Percentiles rank a stretch among this genome's conserved stretches.
These are phyloP conservation scores for Phytophthora rubi DNA, from an alignment of 352 stramenopile species.

Conservation along the genomic window DNA sequence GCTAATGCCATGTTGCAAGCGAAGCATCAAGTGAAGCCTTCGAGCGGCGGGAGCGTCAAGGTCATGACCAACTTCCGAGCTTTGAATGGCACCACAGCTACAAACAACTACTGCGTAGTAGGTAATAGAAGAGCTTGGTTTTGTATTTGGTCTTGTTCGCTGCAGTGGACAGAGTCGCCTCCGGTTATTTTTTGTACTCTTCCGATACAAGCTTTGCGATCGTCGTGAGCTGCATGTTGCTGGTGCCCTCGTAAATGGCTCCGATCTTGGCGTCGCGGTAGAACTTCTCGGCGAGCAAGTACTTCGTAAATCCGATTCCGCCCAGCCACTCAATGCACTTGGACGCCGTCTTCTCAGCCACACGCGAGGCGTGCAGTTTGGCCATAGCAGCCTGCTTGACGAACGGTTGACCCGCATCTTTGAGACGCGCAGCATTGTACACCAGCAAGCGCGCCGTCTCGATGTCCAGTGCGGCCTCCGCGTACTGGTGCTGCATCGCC, in stretches of 20 bases:
- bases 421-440: slow-evolving; percentile 95
- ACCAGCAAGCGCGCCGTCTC: slow-evolving; percentile 92
- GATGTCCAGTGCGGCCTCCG: slow-evolving; percentile 95
- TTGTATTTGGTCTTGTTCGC: background rate
- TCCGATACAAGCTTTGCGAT: slow-evolving; percentile 92
- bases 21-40: background rate
- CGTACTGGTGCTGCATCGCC: slow-evolving; percentile 97
- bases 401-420: slow-evolving; percentile 94
- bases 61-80: background rate
- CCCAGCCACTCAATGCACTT: slow-evolving; percentile 97
- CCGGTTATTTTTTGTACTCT: slow-evolving; percentile 82
- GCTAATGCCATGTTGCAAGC: background rate
- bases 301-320: slow-evolving; percentile 96
- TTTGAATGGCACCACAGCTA: background rate
- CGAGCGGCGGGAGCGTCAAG: background rate
- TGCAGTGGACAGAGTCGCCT: background rate
- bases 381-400: slow-evolving; percentile 98
- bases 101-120: slow-evolving; percentile 19
- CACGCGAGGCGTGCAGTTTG: slow-evolving; percentile 95
- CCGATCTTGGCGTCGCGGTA: slow-evolving; percentile 98
- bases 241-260: slow-evolving; percentile 98
- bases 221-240: slow-evolving; percentile 96
- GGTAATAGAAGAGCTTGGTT: background rate
- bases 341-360: slow-evolving; percentile 95
- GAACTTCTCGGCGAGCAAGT: slow-evolving; percentile 96